Evolutionary conservation across 2,329 filamentous ascomycete species (phyloP).

Genomic region (Westerdykella ornata): DNA sequence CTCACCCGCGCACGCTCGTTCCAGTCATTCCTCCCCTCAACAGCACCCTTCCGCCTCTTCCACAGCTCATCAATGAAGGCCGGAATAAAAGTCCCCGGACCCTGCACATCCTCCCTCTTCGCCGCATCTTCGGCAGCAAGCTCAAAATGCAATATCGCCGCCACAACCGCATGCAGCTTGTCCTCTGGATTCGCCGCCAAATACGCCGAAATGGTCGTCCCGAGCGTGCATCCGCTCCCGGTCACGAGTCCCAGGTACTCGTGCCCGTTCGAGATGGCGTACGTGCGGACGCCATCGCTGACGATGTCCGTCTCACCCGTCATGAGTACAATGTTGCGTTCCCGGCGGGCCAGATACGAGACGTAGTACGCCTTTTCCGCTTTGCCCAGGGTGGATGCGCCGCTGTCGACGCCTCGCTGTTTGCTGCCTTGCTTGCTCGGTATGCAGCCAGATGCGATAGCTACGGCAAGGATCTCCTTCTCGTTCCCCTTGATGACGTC

Average conservation of each 20-base stretch:
- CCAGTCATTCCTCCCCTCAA: neutral
- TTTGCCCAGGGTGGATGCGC: slow-evolving; percentile 47
- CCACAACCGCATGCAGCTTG: slow-evolving; percentile 64
- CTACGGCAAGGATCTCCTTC: slow-evolving; percentile 71
- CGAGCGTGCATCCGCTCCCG: slow-evolving; percentile 73
- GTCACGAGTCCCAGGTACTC: slow-evolving; percentile 63
- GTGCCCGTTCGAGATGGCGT: slow-evolving; percentile 71
- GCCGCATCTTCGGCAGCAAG: slow-evolving; percentile 65
- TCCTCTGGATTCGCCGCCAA: slow-evolving; percentile 51
- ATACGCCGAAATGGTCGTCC: slow-evolving; percentile 71
- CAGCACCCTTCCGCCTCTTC: slow-evolving; percentile 1
- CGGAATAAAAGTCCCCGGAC: slow-evolving; percentile 80
- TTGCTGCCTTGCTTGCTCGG: slow-evolving; percentile 39
- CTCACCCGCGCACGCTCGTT: no score
- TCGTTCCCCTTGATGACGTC: slow-evolving; percentile 93
- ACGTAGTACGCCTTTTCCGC: slow-evolving; percentile 58
- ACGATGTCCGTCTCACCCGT: slow-evolving; percentile 74
- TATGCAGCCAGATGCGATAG: slow-evolving; percentile 44
- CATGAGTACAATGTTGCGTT: slow-evolving; percentile 69
- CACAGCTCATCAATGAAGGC: slow-evolving; percentile 71
- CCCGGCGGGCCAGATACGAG: slow-evolving; percentile 57
- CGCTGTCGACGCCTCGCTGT: slow-evolving; percentile 82
- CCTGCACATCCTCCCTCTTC: slow-evolving; percentile 55
- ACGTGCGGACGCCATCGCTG: slow-evolving; percentile 63
- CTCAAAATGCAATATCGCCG: slow-evolving; percentile 71